These are phyloP conservation scores for Naematelia aurantialba DNA, from an alignment of 768 basidiomycete genomes.

Conservation along the genomic window DNA sequence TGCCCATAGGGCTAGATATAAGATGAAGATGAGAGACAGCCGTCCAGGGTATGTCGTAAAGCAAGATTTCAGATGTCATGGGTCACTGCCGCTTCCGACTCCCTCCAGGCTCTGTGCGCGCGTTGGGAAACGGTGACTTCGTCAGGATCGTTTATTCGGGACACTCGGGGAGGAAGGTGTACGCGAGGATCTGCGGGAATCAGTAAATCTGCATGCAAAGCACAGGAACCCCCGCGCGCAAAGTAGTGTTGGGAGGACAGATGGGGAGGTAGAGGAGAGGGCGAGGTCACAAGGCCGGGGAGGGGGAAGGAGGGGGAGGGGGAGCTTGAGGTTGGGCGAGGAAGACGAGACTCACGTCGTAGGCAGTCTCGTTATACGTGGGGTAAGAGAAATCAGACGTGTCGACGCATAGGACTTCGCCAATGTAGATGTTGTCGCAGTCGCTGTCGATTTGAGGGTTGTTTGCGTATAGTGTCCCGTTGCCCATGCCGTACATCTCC, in stretches of 20 bases:
- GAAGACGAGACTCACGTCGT: slow-evolving; percentile 32
- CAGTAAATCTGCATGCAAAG: background rate
- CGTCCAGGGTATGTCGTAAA: background rate
- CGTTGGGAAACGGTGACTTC: no score
- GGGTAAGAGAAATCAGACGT: slow-evolving; percentile 54
- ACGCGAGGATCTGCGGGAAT: slow-evolving; percentile 8
- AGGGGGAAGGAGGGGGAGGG: no score
- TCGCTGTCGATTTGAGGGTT: slow-evolving; percentile 66
- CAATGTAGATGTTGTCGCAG: slow-evolving; percentile 65
- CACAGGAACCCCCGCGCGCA: background rate
- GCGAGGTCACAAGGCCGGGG: no score
- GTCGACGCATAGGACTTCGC: slow-evolving; percentile 66
- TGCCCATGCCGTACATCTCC: slow-evolving; percentile 53
- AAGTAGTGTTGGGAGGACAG: no score
- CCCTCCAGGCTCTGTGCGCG: no score
- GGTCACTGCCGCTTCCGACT: no score
- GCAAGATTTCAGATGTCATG: no score
- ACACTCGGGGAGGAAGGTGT: slow-evolving; percentile 14
- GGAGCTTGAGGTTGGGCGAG: background rate
- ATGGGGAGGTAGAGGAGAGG: no score
- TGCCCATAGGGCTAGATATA: slow-evolving; percentile 1
- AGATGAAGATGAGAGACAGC: background rate
- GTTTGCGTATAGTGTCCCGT: slow-evolving; percentile 60
- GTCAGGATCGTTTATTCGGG: background rate
- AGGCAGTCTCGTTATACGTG: slow-evolving; percentile 33